phyloP scores from a whole-genome alignment of 2,329 filamentous ascomycete genomes.

The Exophiala dermatitidis region DNA sequence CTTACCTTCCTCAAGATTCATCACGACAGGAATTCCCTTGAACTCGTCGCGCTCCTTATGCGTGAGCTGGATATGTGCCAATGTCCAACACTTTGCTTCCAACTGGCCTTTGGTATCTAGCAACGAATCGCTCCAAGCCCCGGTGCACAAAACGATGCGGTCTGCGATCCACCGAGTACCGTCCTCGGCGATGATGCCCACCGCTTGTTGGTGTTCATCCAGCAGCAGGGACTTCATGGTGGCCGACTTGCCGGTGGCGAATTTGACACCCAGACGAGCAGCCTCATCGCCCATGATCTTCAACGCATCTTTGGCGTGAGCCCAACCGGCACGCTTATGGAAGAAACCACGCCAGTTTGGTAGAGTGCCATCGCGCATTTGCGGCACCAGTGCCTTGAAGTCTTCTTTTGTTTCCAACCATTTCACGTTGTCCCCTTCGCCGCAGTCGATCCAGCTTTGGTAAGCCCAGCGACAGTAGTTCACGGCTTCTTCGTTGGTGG shows the following conservation, averaged over 20 bases:
- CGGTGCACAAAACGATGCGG: constrained; percentile 5
- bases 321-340: constrained; percentile 6
- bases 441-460: constrained; percentile 7
- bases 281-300: constrained; percentile 6
- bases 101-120: constrained; percentile 4
- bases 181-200: constrained; percentile 2
- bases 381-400: background rate
- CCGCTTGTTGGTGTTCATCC: background rate
- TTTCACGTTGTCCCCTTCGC: constrained; percentile 7
- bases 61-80: constrained; percentile 7
- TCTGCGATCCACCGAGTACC: constrained; percentile 2
- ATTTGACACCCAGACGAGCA: constrained; percentile 2
- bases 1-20: constrained; percentile 9
- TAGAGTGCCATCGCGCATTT: background rate
- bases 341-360: constrained; percentile 5
- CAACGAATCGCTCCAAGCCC: constrained; percentile 1
- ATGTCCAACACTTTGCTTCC: constrained; percentile 8
- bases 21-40: constrained; percentile 1
- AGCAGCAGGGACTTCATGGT: constrained; percentile 6
- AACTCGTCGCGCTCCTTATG: constrained; percentile 1
- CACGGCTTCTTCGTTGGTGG: constrained; percentile 3
- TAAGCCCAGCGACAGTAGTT: constrained; percentile 2
- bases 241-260: constrained; percentile 2
- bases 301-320: constrained; percentile 4
- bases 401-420: constrained; percentile 4